Evolutionary conservation across 108 stramenopile species (phyloP).

Genomic region (Craspedostauros australis): DNA sequence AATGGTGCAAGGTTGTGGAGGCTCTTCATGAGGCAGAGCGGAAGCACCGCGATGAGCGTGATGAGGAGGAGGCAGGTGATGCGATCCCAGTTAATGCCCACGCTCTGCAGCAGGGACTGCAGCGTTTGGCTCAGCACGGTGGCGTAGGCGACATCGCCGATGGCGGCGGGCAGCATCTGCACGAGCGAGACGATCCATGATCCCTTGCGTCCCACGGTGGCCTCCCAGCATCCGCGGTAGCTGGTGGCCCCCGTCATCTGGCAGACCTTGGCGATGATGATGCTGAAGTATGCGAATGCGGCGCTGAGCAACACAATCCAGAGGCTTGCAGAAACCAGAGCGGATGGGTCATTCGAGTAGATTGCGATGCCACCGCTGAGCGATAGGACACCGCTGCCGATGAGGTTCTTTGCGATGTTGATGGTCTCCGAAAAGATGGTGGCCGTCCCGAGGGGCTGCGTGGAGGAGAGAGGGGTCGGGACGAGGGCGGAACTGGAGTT

Average conservation of each 20-base stretch:
- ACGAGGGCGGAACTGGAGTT: too few relatives aligned
- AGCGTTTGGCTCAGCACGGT: constrained; percentile 82
- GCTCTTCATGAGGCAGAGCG: constrained; percentile 76
- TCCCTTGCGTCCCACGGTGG: constrained; percentile 24
- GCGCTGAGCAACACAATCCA: constrained; percentile 56
- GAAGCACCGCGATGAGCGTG: constrained; percentile 58
- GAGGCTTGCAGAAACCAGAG: constrained; percentile 43
- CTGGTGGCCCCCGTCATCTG: constrained; percentile 41
- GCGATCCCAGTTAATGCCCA: constrained; percentile 26
- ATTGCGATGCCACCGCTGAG: constrained; percentile 67
- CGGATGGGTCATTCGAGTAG: constrained; percentile 37
- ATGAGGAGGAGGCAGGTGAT: constrained; percentile 23
- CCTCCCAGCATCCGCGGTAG: constrained; percentile 79
- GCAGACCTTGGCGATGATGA: constrained; percentile 54
- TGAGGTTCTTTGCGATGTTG: constrained; percentile 82
- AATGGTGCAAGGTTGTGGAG: constrained; percentile 61
- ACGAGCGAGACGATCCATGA: constrained; percentile 17
- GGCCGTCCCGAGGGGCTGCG: too few relatives aligned
- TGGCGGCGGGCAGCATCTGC: constrained; percentile 31
- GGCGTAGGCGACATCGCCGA: constrained; percentile 49
- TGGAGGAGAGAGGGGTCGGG: too few relatives aligned
- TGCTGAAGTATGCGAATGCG: constrained; percentile 75
- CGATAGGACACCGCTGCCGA: constrained; percentile 82
- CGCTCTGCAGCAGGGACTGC: constrained; percentile 33
- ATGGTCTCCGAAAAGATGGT: too few relatives aligned